A percentile compares a stretch with the other conserved stretches of the same genome.
phyloP scores from a whole-genome alignment of 83 land plant genomes.

The Isoetes engelmannii region DNA sequence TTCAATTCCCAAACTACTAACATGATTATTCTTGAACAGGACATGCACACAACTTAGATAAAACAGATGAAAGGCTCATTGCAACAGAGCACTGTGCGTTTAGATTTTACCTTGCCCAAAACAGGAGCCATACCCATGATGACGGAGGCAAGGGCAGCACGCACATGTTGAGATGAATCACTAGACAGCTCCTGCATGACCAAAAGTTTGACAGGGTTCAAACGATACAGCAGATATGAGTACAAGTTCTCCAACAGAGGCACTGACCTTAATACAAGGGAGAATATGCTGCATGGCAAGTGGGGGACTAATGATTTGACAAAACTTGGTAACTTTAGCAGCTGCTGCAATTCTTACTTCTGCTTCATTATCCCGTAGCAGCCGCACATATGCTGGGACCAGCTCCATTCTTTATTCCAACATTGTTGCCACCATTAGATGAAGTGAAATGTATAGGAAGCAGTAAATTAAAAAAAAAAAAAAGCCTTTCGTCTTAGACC shows the following conservation, averaged over 20 bases:
- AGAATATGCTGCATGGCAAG: conserved; percentile 10
- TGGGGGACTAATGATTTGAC: conserved; percentile 4
- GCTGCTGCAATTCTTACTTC: conserved; percentile 7
- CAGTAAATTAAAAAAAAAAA: too few relatives aligned
- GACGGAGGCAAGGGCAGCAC: conserved; percentile 9
- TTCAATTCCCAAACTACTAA: too few relatives aligned
- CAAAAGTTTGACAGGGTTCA: neutral
- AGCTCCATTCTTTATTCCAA: conserved; percentile 4
- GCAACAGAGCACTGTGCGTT: too few relatives aligned
- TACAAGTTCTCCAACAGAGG: neutral
- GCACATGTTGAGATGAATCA: conserved; percentile 7
- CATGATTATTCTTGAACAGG: too few relatives aligned
- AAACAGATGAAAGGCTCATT: too few relatives aligned
- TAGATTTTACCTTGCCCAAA: conserved; percentile 2
- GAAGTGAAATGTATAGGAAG: neutral
- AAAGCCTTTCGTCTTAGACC: neutral
- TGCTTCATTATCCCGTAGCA: conserved; percentile 7
- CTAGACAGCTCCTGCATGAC: conserved; percentile 1
- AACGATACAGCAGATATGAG: neutral
- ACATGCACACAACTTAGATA: too few relatives aligned
- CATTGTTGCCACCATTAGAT: neutral
- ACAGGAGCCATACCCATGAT: conserved; percentile 15
- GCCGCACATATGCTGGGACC: conserved; percentile 5
- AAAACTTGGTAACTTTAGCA: conserved; percentile 9
- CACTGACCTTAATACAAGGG: conserved; percentile 3